Conservation (phyloP, 306 rosid species). For the Malus sylvestris region DNA sequence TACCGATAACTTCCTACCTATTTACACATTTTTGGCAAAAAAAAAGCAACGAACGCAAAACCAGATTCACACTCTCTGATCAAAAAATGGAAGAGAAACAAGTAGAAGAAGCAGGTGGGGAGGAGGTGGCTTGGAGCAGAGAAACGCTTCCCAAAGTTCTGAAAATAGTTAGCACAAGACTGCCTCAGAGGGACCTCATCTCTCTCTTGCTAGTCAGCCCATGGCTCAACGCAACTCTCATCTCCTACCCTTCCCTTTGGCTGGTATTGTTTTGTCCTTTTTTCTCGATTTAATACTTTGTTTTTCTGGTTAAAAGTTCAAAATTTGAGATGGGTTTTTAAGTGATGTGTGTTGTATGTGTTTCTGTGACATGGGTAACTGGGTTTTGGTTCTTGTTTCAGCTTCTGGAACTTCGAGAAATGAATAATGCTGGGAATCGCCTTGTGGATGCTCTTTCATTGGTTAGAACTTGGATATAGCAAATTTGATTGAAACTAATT, state of each 20-base stretch:
- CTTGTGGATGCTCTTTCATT: slow-evolving; percentile 60
- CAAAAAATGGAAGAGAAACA: slow-evolving; percentile 33
- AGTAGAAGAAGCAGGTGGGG: slow-evolving; percentile 11
- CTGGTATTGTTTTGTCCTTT: slow-evolving; percentile 22
- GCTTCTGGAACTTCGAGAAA: slow-evolving; percentile 60
- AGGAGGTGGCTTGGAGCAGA: slow-evolving; percentile 46
- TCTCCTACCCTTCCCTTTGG: slow-evolving; percentile 53
- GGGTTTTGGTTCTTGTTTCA: slow-evolving; percentile 16
- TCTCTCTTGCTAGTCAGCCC: slow-evolving; percentile 60
- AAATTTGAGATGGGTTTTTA: not conserved
- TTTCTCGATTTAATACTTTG: not conserved
- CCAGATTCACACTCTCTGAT: not conserved
- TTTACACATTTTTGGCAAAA: not conserved
- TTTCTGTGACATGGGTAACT: not conserved
- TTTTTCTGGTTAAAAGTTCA: not conserved
- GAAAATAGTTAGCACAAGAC: slow-evolving; percentile 43
- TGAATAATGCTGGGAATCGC: slow-evolving; percentile 58
- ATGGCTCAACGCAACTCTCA: slow-evolving; percentile 48
- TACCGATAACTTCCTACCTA: no score
- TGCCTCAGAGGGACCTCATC: slow-evolving; percentile 46
- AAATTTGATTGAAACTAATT: not conserved
- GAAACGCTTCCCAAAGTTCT: slow-evolving; percentile 61
- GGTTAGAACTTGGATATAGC: slow-evolving; percentile 26
- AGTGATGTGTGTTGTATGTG: not conserved
- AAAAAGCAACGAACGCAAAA: not conserved